phyloP scores from a whole-genome alignment of 805 yeast species.

The Candida verbasci region DNA sequence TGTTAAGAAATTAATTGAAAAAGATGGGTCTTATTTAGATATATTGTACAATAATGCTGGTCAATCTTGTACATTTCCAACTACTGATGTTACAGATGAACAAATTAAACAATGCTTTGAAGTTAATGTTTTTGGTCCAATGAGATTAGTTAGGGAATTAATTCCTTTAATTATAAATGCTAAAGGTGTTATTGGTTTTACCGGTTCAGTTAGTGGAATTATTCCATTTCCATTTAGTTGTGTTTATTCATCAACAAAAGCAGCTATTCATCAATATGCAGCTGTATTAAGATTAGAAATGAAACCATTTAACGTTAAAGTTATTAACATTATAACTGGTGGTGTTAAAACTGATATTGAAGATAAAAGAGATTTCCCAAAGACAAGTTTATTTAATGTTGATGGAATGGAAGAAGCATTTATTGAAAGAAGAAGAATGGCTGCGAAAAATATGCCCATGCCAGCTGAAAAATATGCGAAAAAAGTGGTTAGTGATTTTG shows the following conservation, averaged over 20 bases:
- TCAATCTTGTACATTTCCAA: constrained; percentile 68
- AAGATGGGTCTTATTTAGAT: constrained; percentile 49
- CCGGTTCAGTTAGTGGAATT: constrained; percentile 68
- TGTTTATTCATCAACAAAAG: constrained; percentile 64
- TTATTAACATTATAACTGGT: constrained; percentile 68
- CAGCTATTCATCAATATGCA: constrained; percentile 73
- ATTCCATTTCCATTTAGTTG: constrained; percentile 69
- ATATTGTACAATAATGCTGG: constrained; percentile 75
- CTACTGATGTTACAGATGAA: constrained; percentile 59
- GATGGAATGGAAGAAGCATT: constrained; percentile 51
- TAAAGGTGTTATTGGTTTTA: constrained; percentile 65
- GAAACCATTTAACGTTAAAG: constrained; percentile 68
- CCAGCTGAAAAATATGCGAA: constrained; percentile 53
- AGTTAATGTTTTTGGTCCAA: constrained; percentile 69
- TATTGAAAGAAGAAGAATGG: constrained; percentile 52
- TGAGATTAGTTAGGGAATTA: constrained; percentile 59
- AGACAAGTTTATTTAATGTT: constrained; percentile 47
- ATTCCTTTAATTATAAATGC: constrained; percentile 53
- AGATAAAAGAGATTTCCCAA: constrained; percentile 58
- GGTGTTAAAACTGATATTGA: constrained; percentile 71
- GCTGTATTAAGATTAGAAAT: constrained; percentile 59
- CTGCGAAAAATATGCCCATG: constrained; percentile 57
- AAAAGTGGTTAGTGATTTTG: constrained; percentile 49
- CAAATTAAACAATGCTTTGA: constrained; percentile 47
- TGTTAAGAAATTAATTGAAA: constrained; percentile 39